phyloP scores from a whole-genome alignment of 768 basidiomycete species.

The Amanita muscaria region DNA sequence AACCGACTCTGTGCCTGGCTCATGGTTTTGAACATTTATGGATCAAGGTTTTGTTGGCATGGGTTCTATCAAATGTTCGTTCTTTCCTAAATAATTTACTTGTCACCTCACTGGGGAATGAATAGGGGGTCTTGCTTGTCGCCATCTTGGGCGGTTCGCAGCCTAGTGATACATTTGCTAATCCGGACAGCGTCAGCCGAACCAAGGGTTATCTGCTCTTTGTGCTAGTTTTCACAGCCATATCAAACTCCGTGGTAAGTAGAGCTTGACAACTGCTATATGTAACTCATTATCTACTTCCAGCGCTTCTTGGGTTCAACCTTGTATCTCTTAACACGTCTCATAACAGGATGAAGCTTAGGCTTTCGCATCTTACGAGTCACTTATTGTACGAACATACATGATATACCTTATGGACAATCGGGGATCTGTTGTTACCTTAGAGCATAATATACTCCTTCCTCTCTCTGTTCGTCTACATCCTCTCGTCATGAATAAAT shows the following conservation, averaged over 20 bases:
- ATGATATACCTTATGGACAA: background rate
- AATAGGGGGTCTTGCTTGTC: conserved; percentile 61
- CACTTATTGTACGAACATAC: background rate
- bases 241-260: conserved; percentile 58
- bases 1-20: background rate
- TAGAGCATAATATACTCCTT: background rate
- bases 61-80: conserved; percentile 78
- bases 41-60: conserved; percentile 54
- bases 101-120: no score
- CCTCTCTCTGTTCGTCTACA: background rate
- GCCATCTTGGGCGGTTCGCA: conserved; percentile 56
- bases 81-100: background rate
- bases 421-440: background rate
- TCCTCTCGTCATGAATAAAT: conserved; percentile 25
- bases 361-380: background rate
- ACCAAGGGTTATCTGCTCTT: conserved; percentile 74
- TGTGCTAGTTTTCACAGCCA: conserved; percentile 73
- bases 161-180: conserved; percentile 51
- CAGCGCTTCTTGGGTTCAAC: conserved; percentile 25
- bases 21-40: background rate
- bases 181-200: conserved; percentile 36
- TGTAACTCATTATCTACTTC: background rate
- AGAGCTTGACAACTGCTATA: conserved; percentile 5
- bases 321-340: conserved; percentile 21
- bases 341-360: conserved; percentile 20